These are phyloP conservation scores for Peronospora tabacina DNA, from an alignment of 352 stramenopile genomes.

Conservation along the genomic window DNA sequence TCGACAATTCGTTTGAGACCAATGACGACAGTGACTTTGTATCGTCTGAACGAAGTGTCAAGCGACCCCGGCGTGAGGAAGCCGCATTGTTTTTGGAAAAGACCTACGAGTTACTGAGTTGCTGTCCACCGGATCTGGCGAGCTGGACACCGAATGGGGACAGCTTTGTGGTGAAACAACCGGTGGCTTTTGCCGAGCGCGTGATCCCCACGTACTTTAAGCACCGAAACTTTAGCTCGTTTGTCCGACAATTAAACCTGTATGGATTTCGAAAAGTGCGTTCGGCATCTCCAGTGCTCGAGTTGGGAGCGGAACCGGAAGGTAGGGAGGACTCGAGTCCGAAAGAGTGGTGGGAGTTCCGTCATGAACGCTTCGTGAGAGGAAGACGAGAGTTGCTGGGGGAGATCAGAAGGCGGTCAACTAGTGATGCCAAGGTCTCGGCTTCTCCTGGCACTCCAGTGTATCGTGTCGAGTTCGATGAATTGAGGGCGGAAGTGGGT, in stretches of 20 bases:
- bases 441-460: constrained; percentile 26
- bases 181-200: constrained; percentile 71
- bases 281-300: constrained; percentile 1
- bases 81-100: constrained; percentile 83
- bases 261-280: constrained; percentile 87
- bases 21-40: constrained; percentile 2
- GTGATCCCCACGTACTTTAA: constrained; percentile 90
- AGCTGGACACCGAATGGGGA: constrained; percentile 71
- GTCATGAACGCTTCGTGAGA: constrained; percentile 76
- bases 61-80: constrained; percentile 38
- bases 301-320: background rate
- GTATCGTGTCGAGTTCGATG: constrained; percentile 66
- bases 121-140: constrained; percentile 60
- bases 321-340: constrained; percentile 37
- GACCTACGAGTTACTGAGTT: constrained; percentile 86
- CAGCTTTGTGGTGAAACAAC: constrained; percentile 87
- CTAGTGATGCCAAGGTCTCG: constrained; percentile 13
- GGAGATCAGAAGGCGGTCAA: constrained; percentile 62
- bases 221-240: constrained; percentile 89
- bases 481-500: constrained; percentile 47
- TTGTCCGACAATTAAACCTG: constrained; percentile 90
- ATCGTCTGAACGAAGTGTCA: constrained; percentile 9
- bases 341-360: constrained; percentile 81
- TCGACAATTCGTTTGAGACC: constrained; percentile 11
- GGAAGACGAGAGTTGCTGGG: constrained; percentile 57